These are phyloP conservation scores for Lentinula boryana DNA, from an alignment of 768 basidiomycete species.

Conservation along the genomic window DNA sequence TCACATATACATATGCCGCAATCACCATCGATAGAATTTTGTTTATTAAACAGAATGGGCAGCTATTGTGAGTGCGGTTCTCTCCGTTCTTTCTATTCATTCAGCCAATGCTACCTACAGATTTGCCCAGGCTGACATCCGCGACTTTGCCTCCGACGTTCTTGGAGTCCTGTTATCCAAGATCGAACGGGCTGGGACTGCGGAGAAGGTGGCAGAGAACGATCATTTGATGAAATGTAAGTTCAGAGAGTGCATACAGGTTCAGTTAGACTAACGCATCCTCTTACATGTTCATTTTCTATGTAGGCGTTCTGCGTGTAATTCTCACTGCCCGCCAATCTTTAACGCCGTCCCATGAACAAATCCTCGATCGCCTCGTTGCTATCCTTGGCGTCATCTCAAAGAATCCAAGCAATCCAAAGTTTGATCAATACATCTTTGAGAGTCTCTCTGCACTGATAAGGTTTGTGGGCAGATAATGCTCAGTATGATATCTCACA, in stretches of 20 bases:
- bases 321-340: slow-evolving; percentile 83
- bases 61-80: slow-evolving; percentile 57
- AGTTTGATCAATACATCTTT: slow-evolving; percentile 96
- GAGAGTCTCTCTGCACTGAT: slow-evolving; percentile 94
- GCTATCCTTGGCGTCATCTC: slow-evolving; percentile 81
- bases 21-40: slow-evolving; percentile 96
- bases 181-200: slow-evolving; percentile 71
- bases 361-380: slow-evolving; percentile 68
- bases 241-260: slow-evolving; percentile 17
- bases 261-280: no score
- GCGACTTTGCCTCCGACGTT: slow-evolving; percentile 72
- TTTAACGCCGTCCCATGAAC: slow-evolving; percentile 62
- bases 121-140: slow-evolving; percentile 84
- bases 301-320: slow-evolving; percentile 86
- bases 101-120: slow-evolving; percentile 29
- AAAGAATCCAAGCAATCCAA: slow-evolving; percentile 95
- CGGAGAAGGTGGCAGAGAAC: slow-evolving; percentile 95
- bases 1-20: slow-evolving; percentile 93
- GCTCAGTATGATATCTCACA: neutral
- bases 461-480: slow-evolving; percentile 38
- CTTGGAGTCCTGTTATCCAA: slow-evolving; percentile 68
- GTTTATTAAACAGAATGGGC: slow-evolving; percentile 76
- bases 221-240: slow-evolving; percentile 97
- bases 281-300: neutral
- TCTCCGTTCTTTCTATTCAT: neutral